phyloP scores from a whole-genome alignment of 2,329 filamentous ascomycete genomes.

The Aspergillus floridensis region DNA sequence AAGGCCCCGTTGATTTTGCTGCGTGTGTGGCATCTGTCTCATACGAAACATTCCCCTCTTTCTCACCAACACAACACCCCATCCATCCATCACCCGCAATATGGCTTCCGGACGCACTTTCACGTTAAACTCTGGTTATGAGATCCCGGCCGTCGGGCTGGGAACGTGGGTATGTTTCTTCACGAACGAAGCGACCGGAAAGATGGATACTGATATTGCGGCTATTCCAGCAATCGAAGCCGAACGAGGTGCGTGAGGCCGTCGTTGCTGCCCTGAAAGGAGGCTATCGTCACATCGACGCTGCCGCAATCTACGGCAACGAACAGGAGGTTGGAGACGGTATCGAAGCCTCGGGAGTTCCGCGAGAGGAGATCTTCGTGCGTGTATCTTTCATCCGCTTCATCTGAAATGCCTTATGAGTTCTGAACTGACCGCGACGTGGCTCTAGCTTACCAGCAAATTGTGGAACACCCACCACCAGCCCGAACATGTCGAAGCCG shows the following conservation, averaged over 20 bases:
- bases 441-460: slow-evolving; percentile 33
- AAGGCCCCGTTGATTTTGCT: too few relatives aligned
- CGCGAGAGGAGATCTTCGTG: slow-evolving; percentile 30
- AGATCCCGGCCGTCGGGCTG: neutral
- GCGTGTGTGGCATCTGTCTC: neutral
- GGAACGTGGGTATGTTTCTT: neutral
- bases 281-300: slow-evolving; percentile 57
- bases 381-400: neutral
- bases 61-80: neutral
- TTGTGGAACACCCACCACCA: slow-evolving; percentile 39
- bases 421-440: neutral
- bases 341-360: slow-evolving; percentile 34
- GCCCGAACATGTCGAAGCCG: slow-evolving; percentile 36
- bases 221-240: slow-evolving; percentile 5
- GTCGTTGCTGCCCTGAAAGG: slow-evolving; percentile 45
- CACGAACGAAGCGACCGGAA: neutral
- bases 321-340: slow-evolving; percentile 46
- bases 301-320: slow-evolving; percentile 46
- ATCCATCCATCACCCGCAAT: neutral
- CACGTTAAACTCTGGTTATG: neutral
- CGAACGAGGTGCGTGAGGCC: slow-evolving; percentile 43
- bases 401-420: neutral
- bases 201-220: neutral
- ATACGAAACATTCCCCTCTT: neutral
- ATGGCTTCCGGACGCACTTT: neutral